Evolutionary conservation across 2,329 filamentous ascomycete species (phyloP), one percentile per base, ranked within the genome.

Genomic region (Colletotrichum siamense): DNA sequence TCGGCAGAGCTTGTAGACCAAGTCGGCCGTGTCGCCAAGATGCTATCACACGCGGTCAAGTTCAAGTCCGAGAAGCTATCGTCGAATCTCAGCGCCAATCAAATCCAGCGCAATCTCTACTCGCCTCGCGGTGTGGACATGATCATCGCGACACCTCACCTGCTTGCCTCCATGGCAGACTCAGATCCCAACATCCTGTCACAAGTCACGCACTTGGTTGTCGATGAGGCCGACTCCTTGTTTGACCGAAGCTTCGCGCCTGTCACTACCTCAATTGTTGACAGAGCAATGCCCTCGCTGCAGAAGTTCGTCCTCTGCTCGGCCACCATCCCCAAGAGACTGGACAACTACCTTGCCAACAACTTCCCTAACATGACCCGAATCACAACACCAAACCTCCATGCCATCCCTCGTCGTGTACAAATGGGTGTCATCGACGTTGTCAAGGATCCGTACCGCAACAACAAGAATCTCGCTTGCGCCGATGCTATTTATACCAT

Each of bases 181-280:
- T 94, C 93, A 24, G 96, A 98, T 79, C 97, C 97, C 13, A 96
- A 98, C 81, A 93, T 99, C 77, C 91, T 99, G 44, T 96, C 95
- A n/a, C 94, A 95, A 15, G 96, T 99, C 75, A 93, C 92, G 3
- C 95, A 99, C 82, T 90, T 99, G 13, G 91, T 99, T 75, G 90
- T 98, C 65, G 98, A 99, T 83, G 98, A 99, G 87, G 98, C 98
- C 2, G 97, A 99, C 85, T 98, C 96, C 6, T 92, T 99, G 12
- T 92, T 99, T 79, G 98, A 99, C 86, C 94, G 96, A 74, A 98
- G 95, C 75, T 99, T 99, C 87, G 91, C 94, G 6, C 93, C 95
- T 2, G 93, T 94, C 28, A 99, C 97, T 0, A 94, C 92, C 13
- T 91, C 92, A 71, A 95, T 99, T 79, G 91, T 99, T 78, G 95